Evolutionary conservation across 192 early-diverging fungal species (phyloP).

Genomic region (Backusella morwellensis): DNA sequence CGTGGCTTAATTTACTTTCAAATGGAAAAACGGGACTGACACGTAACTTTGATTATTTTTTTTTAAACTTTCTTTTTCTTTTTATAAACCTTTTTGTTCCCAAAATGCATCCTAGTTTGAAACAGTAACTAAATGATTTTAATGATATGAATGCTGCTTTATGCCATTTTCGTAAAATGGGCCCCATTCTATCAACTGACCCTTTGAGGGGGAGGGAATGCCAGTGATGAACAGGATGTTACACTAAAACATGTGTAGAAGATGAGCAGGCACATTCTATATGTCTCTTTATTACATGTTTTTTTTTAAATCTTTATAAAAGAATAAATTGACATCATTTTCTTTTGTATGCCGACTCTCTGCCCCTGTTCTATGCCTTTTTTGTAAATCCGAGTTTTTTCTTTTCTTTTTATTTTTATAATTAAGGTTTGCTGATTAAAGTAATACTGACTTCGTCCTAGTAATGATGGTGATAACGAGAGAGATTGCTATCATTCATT

Average conservation of each 20-base stretch:
- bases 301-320: neutral
- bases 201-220: neutral
- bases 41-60: neutral
- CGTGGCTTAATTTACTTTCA: neutral
- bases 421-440: neutral
- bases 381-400: neutral
- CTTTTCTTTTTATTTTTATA: neutral
- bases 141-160: too few relatives aligned
- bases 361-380: neutral
- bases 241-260: neutral
- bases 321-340: neutral
- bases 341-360: neutral
- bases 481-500: neutral
- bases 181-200: too few relatives aligned
- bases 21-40: neutral
- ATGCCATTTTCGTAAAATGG: too few relatives aligned
- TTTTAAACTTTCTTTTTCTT: neutral
- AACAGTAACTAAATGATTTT: neutral
- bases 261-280: neutral
- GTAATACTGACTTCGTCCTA: too few relatives aligned
- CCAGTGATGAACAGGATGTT: neutral
- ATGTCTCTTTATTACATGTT: neutral
- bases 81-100: neutral
- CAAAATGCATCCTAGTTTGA: neutral
- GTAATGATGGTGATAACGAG: too few relatives aligned